Conservation (phyloP, 805 yeast species). For the Metschnikowia lunata region DNA sequence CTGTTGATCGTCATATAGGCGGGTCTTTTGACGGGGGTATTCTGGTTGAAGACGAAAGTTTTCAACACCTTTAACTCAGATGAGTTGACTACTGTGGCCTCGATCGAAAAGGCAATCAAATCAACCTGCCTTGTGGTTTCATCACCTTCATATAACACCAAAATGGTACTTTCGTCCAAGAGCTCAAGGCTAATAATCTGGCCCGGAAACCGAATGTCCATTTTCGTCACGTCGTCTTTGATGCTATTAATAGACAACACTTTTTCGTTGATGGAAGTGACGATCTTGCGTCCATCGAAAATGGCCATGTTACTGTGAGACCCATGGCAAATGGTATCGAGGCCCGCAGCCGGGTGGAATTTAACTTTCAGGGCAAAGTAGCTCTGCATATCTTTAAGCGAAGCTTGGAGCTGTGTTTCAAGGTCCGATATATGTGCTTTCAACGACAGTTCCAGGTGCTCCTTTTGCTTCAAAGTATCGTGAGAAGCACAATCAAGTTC, state of each 20-base stretch:
- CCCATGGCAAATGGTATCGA: conserved; percentile 9
- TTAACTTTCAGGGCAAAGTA: conserved; percentile 20
- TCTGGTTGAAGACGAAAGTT: conserved; percentile 10
- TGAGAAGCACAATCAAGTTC: conserved; percentile 3
- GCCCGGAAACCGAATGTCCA: conserved; percentile 1
- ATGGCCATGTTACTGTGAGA: conserved; percentile 1
- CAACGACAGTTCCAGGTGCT: not conserved
- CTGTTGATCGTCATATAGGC: conserved; percentile 29
- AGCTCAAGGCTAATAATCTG: conserved; percentile 9
- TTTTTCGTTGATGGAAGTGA: conserved; percentile 5
- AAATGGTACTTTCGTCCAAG: conserved; percentile 2
- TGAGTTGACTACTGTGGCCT: not conserved
- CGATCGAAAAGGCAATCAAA: conserved; percentile 1
- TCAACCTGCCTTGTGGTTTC: conserved; percentile 1
- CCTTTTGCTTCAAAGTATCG: conserved; percentile 6
- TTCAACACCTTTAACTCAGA: conserved; percentile 9
- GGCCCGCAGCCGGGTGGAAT: conserved; percentile 10
- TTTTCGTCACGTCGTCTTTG: not conserved
- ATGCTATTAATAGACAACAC: conserved; percentile 2
- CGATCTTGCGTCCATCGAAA: not conserved
- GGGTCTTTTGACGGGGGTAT: conserved; percentile 22
- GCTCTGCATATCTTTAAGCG: conserved; percentile 27
- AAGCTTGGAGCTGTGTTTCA: conserved; percentile 4
- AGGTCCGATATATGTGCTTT: not conserved
- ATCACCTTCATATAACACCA: conserved; percentile 6